Conservation (phyloP, 2,329 filamentous ascomycete species). For the Blumeria graminis region DNA sequence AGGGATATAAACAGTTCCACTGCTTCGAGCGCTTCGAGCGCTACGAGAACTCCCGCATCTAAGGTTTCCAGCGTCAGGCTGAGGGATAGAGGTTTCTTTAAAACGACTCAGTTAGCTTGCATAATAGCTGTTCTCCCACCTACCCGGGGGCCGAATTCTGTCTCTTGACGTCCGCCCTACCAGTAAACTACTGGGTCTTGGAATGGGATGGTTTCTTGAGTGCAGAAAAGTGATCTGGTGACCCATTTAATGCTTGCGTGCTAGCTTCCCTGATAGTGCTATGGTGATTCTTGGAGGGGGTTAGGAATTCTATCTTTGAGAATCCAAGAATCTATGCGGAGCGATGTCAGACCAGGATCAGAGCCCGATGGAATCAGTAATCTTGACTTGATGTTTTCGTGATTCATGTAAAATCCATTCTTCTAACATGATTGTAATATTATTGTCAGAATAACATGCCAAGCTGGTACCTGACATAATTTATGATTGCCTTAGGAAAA, state of each 20-base stretch:
- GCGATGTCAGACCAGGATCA: neutral
- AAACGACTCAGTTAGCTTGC: neutral
- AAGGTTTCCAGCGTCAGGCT: neutral
- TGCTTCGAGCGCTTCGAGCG: neutral
- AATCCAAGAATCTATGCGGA: neutral
- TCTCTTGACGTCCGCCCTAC: neutral
- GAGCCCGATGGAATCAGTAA: no score
- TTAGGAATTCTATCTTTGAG: neutral
- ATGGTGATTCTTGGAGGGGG: neutral
- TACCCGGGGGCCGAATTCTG: neutral
- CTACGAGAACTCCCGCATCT: neutral
- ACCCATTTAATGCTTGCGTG: neutral
- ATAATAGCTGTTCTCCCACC: neutral
- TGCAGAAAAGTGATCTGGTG: neutral
- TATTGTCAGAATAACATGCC: no score
- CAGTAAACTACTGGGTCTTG: neutral
- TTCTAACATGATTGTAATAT: no score
- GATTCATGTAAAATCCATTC: no score
- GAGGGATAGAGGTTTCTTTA: neutral
- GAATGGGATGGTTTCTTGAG: neutral
- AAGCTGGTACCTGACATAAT: no score
- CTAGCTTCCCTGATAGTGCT: neutral
- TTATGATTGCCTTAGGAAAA: no score
- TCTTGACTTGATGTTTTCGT: no score
- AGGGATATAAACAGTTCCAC: neutral